phyloP scores from a whole-genome alignment of 2,329 filamentous ascomycete genomes.

The Aspergillus tanneri region DNA sequence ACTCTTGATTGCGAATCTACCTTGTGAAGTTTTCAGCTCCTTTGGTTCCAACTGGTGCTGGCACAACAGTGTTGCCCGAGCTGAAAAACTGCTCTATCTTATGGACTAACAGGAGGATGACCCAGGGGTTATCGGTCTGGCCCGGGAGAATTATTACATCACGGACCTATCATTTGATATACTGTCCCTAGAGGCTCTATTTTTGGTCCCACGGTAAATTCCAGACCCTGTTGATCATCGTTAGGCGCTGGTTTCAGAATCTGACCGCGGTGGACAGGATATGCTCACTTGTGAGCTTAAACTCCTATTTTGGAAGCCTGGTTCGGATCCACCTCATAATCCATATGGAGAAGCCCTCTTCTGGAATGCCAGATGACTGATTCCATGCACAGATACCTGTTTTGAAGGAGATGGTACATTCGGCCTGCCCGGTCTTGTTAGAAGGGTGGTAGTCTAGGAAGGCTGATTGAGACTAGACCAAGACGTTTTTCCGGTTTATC shows the following conservation, averaged over 20 bases:
- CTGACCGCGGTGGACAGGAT: constrained; percentile 54
- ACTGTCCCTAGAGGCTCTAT: constrained; percentile 82
- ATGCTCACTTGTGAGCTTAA: constrained; percentile 80
- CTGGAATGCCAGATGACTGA: constrained; percentile 18
- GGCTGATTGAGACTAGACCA: constrained; percentile 54
- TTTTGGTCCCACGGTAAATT: constrained; percentile 71
- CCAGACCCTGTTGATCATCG: constrained; percentile 5
- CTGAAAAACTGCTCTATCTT: not conserved
- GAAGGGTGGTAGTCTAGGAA: constrained; percentile 12
- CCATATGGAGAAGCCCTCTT: constrained; percentile 4
- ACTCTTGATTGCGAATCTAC: constrained; percentile 18
- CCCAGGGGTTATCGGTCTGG: constrained; percentile 65
- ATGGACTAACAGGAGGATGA: constrained; percentile 4
- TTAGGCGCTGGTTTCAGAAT: constrained; percentile 7
- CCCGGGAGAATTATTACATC: constrained; percentile 59
- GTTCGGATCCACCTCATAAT: constrained; percentile 27
- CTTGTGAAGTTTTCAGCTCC: constrained; percentile 15
- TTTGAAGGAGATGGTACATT: constrained; percentile 77
- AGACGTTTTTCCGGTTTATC: constrained; percentile 82
- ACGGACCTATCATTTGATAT: constrained; percentile 83
- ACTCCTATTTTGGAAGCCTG: constrained; percentile 72
- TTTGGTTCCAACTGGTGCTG: constrained; percentile 7
- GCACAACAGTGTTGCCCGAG: not conserved
- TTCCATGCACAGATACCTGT: constrained; percentile 66
- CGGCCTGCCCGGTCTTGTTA: constrained; percentile 1